Evolutionary conservation across 1,284 basidiomycete species (phyloP), one percentile per base, ranked within the genome.

Genomic region (Peniophora sp.): DNA sequence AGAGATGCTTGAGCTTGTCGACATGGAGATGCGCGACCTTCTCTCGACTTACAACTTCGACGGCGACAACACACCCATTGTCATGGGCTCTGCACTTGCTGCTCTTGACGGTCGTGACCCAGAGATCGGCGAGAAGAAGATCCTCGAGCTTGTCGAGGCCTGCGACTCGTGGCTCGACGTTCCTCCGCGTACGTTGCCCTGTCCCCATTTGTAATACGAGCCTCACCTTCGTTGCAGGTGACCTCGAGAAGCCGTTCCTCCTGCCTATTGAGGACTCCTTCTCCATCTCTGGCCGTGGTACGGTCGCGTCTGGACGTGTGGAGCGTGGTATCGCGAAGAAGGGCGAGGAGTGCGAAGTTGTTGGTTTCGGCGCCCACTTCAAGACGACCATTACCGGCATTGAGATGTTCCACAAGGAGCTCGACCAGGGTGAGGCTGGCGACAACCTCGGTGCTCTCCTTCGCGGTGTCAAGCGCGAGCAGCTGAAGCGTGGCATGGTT

Each of bases 11-110:
- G 94, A 98, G 75, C 88, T 99, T 53, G 97, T 99, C 57, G 97
- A 99, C 64, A 99, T 99, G 96, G 97, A 99, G 79, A 99, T 99
- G 89, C 87, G 97, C 53, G 97, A 99, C 66, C 77, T 99, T n/a
- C 81, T 99, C 46, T 74, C 83, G 23, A 87, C 86, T 24, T 95
- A 94, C 73, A 92, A 92, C 64, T 99, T 91, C 60, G 96, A 99
- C 62, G 97, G 97, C 55, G 97, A 99, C 70, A 81, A 88, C 63
- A 98, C 97, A 0, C 97, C 97, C 38, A 97, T 99, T 65, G 71
- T 99, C 63, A 92, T 92, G 85, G 97, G 97, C 51, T 96, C 94
- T 35, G 97, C 97, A 53, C 77, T 99, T 51, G 93, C 94, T 55
- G 96, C 96, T 51, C 79, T 99, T 55, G 93, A 99, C 65, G 88